Conservation (phyloP, 257 asterid species). For the Rhazya stricta region DNA sequence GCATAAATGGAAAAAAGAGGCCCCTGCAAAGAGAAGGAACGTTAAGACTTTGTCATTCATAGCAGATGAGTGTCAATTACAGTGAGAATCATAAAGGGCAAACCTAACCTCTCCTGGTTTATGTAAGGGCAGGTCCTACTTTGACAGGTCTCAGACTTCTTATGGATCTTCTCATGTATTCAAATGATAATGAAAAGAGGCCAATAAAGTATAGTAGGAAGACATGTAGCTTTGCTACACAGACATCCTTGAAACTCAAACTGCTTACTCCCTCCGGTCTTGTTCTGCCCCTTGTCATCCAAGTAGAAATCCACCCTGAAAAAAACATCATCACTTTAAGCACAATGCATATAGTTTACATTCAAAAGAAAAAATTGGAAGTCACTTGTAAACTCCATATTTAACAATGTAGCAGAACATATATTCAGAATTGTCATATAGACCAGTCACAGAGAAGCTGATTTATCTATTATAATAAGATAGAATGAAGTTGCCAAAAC, state of each 20-base stretch:
- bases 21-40: slow-evolving; percentile 29
- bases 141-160: slow-evolving; percentile 56
- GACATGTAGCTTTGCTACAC: slow-evolving; percentile 44
- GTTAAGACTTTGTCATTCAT: background rate
- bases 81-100: background rate
- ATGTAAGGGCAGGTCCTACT: slow-evolving; percentile 62
- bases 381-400: background rate
- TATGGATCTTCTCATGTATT: slow-evolving; percentile 46
- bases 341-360: background rate
- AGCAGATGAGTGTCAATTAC: background rate
- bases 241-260: slow-evolving; percentile 38
- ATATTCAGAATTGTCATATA: background rate
- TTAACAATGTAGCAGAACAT: background rate
- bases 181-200: slow-evolving; percentile 46
- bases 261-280: slow-evolving; percentile 27
- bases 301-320: slow-evolving; percentile 42
- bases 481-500: too few species aligned
- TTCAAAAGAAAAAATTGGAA: background rate
- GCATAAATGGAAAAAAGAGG: slow-evolving; percentile 1
- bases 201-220: slow-evolving; percentile 51
- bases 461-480: too few species aligned
- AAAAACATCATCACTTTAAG: background rate
- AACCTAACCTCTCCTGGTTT: slow-evolving; percentile 20
- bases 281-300: slow-evolving; percentile 37
- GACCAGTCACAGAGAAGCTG: background rate